Evolutionary conservation across 2,329 filamentous ascomycete genomes (phyloP).

Genomic region (Xylariaceae sp.): DNA sequence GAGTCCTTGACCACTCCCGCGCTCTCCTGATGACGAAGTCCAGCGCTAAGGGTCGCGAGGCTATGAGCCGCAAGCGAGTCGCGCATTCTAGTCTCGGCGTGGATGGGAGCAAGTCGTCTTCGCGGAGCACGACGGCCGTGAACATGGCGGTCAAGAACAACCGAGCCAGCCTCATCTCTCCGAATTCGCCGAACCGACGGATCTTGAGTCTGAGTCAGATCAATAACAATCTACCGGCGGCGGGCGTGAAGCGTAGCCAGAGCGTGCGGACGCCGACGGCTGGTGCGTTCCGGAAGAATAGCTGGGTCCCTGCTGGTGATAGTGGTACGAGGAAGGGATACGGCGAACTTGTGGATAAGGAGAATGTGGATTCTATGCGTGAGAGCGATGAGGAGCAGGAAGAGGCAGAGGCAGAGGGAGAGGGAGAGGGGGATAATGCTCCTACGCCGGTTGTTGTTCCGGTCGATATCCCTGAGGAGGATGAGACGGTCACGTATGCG

Average conservation of each 20-base stretch:
- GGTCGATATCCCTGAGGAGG: slow-evolving; percentile 20
- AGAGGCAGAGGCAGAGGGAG: slow-evolving; percentile 2
- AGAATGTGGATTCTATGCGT: slow-evolving; percentile 53
- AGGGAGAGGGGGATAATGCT: slow-evolving; percentile 23
- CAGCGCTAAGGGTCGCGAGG: slow-evolving; percentile 42
- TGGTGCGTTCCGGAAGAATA: slow-evolving; percentile 55
- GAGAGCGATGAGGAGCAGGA: slow-evolving; percentile 55
- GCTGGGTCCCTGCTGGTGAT: slow-evolving; percentile 50
- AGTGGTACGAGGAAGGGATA: slow-evolving; percentile 40
- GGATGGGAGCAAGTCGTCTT: slow-evolving; percentile 25
- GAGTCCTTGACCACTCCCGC: slow-evolving; percentile 92
- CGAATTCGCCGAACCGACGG: slow-evolving; percentile 57
- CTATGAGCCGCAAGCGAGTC: slow-evolving; percentile 55
- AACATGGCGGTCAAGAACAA: slow-evolving; percentile 51
- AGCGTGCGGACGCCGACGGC: slow-evolving; percentile 61
- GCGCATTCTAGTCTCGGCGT: slow-evolving; percentile 38
- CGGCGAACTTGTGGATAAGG: slow-evolving; percentile 51
- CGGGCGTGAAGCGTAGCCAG: slow-evolving; percentile 69
- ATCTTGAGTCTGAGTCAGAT: slow-evolving; percentile 92
- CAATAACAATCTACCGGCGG: slow-evolving; percentile 61
- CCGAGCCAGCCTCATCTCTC: slow-evolving; percentile 39
- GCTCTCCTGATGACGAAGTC: slow-evolving; percentile 75
- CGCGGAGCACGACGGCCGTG: slow-evolving; percentile 33
- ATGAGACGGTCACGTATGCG: slow-evolving; percentile 29
- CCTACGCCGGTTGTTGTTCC: slow-evolving; percentile 20